phyloP scores from a whole-genome alignment of 257 asterid species.

The Handroanthus guayacan region DNA sequence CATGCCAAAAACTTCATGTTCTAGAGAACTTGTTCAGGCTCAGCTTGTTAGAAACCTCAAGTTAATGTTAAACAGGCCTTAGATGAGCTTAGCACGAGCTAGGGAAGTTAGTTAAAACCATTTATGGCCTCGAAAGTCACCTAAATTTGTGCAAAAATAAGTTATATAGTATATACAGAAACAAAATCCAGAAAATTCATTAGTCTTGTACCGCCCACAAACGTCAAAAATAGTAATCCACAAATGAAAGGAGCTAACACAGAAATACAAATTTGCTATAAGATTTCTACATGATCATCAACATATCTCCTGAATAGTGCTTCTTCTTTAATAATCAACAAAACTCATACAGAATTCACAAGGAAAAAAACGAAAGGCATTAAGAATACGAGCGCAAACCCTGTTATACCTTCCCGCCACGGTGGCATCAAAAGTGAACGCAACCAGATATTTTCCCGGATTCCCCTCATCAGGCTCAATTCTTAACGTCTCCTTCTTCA shows the following conservation, averaged over 20 bases:
- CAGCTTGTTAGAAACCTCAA: constrained; percentile 38
- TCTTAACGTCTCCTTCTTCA: constrained; percentile 89
- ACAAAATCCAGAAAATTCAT: neutral
- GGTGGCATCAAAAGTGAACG: constrained; percentile 94
- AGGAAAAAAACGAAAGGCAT: neutral
- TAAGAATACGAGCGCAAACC: neutral
- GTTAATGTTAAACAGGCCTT: constrained; percentile 18
- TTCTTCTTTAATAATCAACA: constrained; percentile 22
- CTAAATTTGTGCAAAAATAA: neutral
- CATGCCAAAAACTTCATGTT: neutral
- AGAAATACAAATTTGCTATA: neutral
- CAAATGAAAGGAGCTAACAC: constrained; percentile 15
- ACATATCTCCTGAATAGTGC: neutral
- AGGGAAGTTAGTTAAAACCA: neutral
- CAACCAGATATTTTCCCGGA: constrained; percentile 79
- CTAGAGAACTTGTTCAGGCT: constrained; percentile 39
- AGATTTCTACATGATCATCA: constrained; percentile 18
- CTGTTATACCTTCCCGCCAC: constrained; percentile 77
- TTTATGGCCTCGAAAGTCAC: neutral
- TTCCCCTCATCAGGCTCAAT: constrained; percentile 87
- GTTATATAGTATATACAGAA: neutral
- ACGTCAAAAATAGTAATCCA: neutral
- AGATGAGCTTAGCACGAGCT: neutral
- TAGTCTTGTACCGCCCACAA: neutral
- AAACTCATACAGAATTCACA: neutral